These are phyloP conservation scores for Monsonia emarginata DNA, from an alignment of 441 rosid species.

Conservation along the genomic window DNA sequence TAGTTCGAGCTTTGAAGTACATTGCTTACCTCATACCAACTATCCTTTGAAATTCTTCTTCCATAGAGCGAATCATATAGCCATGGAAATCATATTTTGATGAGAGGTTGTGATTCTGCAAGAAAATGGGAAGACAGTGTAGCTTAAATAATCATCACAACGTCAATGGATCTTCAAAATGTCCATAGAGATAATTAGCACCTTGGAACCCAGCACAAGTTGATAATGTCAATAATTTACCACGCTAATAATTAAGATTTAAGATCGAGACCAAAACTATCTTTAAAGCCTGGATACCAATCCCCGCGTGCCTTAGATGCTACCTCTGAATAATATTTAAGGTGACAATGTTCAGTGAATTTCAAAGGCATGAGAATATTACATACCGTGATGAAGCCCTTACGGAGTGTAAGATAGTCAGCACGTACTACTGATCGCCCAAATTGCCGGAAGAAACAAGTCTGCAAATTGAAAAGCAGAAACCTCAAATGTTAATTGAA, in stretches of 20 bases:
- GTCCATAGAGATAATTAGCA: not conserved
- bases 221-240: not conserved
- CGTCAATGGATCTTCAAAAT: not conserved
- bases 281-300: not conserved
- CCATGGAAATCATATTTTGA: slow-evolving; percentile 69
- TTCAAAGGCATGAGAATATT: slow-evolving; percentile 5
- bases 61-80: slow-evolving; percentile 93
- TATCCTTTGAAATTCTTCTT: slow-evolving; percentile 82
- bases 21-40: slow-evolving; percentile 73
- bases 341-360: not conserved
- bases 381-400: slow-evolving; percentile 64
- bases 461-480: slow-evolving; percentile 31
- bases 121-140: slow-evolving; percentile 10
- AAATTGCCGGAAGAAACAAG: slow-evolving; percentile 79
- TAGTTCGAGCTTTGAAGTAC: too few relatives aligned
- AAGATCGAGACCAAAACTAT: not conserved
- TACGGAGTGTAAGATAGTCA: slow-evolving; percentile 75
- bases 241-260: not conserved
- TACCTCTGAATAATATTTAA: not conserved
- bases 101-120: slow-evolving; percentile 77
- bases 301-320: not conserved
- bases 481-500: slow-evolving; percentile 11
- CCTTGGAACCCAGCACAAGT: not conserved
- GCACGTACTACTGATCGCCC: slow-evolving; percentile 65
- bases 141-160: slow-evolving; percentile 6